Conservation (phyloP, 2,329 filamentous ascomycete genomes). For the Cladobotryum mycophilum region DNA sequence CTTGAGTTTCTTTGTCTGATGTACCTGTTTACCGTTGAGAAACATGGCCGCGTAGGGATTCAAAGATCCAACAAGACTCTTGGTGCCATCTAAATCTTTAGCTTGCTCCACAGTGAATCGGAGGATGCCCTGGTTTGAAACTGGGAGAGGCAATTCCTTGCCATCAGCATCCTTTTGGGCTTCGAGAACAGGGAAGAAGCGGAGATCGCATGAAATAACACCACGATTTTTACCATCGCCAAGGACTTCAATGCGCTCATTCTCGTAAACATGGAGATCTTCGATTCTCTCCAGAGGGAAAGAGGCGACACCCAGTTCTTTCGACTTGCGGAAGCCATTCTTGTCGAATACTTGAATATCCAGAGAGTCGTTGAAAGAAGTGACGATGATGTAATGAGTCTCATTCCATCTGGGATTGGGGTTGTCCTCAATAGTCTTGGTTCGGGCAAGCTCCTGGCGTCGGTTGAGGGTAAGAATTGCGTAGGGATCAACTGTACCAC, state of each 20-base stretch:
- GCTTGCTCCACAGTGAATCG: slow-evolving; percentile 92
- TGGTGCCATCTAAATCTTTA: slow-evolving; percentile 88
- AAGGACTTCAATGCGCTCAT: slow-evolving; percentile 76
- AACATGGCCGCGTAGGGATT: slow-evolving; percentile 87
- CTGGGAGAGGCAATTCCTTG: slow-evolving; percentile 71
- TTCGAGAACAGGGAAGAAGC: slow-evolving; percentile 91
- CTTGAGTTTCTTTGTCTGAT: slow-evolving; percentile 87
- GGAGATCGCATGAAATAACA: slow-evolving; percentile 71
- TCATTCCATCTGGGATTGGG: slow-evolving; percentile 91
- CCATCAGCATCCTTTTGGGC: slow-evolving; percentile 67
- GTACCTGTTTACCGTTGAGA: slow-evolving; percentile 87
- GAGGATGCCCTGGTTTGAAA: slow-evolving; percentile 88
- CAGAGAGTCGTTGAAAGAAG: slow-evolving; percentile 80
- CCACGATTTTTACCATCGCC: slow-evolving; percentile 80
- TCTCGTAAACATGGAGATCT: slow-evolving; percentile 70
- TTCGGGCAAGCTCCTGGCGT: slow-evolving; percentile 73
- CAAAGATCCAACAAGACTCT: slow-evolving; percentile 84
- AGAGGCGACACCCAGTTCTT: slow-evolving; percentile 81
- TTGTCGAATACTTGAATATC: slow-evolving; percentile 84
- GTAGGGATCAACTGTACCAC: slow-evolving; percentile 88
- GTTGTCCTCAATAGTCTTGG: slow-evolving; percentile 81
- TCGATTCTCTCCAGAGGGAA: slow-evolving; percentile 82
- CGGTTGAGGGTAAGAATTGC: slow-evolving; percentile 78
- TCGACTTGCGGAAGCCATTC: slow-evolving; percentile 95
- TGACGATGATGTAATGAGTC: slow-evolving; percentile 91